phyloP scores from a whole-genome alignment of 352 stramenopile species.

The Pythium oligandrum region DNA sequence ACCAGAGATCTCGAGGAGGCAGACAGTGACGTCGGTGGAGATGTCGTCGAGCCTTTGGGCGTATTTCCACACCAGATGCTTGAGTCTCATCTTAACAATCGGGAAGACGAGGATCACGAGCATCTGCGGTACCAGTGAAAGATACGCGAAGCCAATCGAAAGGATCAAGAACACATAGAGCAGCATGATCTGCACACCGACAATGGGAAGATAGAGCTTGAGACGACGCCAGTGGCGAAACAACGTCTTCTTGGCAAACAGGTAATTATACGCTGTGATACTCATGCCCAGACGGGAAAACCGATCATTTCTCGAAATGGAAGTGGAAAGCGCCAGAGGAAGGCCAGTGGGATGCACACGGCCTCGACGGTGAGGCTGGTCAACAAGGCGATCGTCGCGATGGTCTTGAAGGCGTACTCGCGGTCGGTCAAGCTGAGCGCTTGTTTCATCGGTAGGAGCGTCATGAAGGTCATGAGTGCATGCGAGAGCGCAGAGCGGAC shows the following conservation, averaged over 20 bases:
- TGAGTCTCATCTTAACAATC: slow-evolving; percentile 12
- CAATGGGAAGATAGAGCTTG: slow-evolving; percentile 11
- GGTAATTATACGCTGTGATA: background rate
- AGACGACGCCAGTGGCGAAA: background rate
- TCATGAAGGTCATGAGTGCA: background rate
- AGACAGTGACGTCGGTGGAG: slow-evolving; percentile 17
- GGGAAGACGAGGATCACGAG: slow-evolving; percentile 11
- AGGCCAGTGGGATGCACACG: background rate
- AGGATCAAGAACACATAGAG: slow-evolving; percentile 14
- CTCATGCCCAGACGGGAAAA: background rate
- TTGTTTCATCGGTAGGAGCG: background rate
- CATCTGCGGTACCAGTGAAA: background rate
- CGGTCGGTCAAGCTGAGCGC: background rate
- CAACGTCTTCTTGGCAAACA: background rate
- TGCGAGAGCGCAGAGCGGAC: background rate
- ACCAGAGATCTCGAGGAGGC: slow-evolving; percentile 14
- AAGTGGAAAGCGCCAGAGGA: slow-evolving; percentile 1
- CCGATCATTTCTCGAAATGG: background rate
- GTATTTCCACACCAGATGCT: slow-evolving; percentile 14
- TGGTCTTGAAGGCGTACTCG: background rate
- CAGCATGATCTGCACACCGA: slow-evolving; percentile 4
- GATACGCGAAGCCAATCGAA: slow-evolving; percentile 8
- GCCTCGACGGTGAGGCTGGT: background rate
- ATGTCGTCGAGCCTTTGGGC: slow-evolving; percentile 10
- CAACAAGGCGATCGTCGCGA: background rate